These are phyloP conservation scores for Wickerhamomyces pijperi DNA, from an alignment of 805 yeast species.

Conservation along the genomic window DNA sequence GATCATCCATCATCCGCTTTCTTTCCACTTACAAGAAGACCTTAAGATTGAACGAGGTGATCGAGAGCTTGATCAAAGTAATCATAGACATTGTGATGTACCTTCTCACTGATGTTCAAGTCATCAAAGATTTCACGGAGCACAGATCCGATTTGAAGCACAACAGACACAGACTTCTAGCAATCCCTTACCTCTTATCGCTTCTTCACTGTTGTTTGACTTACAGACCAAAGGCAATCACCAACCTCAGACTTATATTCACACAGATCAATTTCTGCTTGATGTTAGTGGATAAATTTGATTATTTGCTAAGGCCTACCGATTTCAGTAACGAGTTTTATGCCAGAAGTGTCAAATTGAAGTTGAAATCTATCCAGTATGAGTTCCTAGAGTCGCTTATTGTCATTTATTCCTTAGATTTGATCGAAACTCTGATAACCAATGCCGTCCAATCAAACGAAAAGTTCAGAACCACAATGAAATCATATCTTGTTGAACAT, in stretches of 20 bases:
- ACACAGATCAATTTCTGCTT: constrained; percentile 22
- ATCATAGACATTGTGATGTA: constrained; percentile 20
- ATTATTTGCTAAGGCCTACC: constrained; percentile 9
- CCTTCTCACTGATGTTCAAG: neutral
- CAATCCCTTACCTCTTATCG: constrained; percentile 52
- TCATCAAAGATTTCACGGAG: neutral
- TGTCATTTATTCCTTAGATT: constrained; percentile 41
- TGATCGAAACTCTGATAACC: constrained; percentile 34
- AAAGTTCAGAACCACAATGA: neutral
- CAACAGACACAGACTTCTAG: constrained; percentile 11
- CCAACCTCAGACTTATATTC: constrained; percentile 1
- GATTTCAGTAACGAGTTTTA: constrained; percentile 16
- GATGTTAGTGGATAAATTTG: neutral
- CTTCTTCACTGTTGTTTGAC: constrained; percentile 42
- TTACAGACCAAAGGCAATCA: constrained; percentile 56
- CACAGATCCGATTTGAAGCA: neutral
- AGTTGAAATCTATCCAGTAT: constrained; percentile 28
- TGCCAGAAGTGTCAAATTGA: constrained; percentile 12
- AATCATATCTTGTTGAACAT: neutral
- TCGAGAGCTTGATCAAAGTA: constrained; percentile 29
- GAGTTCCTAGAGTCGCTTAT: constrained; percentile 40
- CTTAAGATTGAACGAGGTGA: constrained; percentile 37
- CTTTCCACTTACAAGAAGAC: constrained; percentile 30
- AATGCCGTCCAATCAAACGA: constrained; percentile 6
- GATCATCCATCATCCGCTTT: constrained; percentile 26